Base-by-base conservation (phyloP, 106 monocot genomes). In the Chionographis japonica region DNA sequence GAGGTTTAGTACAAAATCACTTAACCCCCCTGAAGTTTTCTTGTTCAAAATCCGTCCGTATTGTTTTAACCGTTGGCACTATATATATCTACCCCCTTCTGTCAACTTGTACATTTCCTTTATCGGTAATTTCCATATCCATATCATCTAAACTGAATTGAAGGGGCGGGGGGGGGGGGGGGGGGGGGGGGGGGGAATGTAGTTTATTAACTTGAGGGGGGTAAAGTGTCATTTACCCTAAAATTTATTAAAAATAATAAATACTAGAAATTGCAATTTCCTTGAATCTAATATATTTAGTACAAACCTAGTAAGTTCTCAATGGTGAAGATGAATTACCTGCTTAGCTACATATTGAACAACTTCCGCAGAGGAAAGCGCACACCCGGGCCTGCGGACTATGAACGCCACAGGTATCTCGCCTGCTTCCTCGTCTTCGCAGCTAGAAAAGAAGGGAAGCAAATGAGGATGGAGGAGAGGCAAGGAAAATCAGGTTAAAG, bases 391-490 rank as follows among this genome's bases (percentile, higher is more conserved):
- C 13, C 58, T 80, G 52, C 79, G 68, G 18, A 91, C 90, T 51
- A 91, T 71, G 66, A 87, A 91, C 41, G 90, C 90, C 14, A 91
- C 87, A 7, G 90, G 90, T 70, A 91, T 84, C 70, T 91, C 84
- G 19, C 90, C 90, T 6, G 70, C 69, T 76, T 86, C 79, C 70
- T 87, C 84, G 74, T 91, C 79, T 52, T 69, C 69, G 61, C 55
- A 61, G 27, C 90, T 91, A 58, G 14, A 60, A 20, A 40, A 12
- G 6, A 65, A 60, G 4, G 51, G 36, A 19, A 36, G 51, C 37
- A 37, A 38, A 38, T 16, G 15, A 53, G 40, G 13, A 61, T 53
- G 58, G 52, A 9, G 43, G 27, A 41, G 55, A 9, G 17, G 12
- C 7, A 62, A 37, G 8, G 49, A 54, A 61, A 8, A 13, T 52